Evolutionary conservation across 495 filamentous ascomycete genomes (phyloP), one percentile per base, ranked within the genome.

Genomic region (Jackrogersella multiformis): DNA sequence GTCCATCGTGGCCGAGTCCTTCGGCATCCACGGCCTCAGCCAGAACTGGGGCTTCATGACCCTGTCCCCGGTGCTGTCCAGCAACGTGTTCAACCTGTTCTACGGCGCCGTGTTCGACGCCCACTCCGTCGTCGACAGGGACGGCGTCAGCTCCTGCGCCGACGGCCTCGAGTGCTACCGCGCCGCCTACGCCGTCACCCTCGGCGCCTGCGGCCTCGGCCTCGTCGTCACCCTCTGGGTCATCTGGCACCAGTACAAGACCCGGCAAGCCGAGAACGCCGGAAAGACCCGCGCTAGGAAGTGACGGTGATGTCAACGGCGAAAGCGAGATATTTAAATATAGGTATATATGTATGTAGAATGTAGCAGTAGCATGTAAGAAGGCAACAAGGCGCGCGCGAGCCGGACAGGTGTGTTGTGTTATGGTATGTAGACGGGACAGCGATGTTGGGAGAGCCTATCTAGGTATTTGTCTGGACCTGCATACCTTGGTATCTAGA

Each of bases 11-110:
- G 91, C 94, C 10, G 94, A 98, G 72, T 88, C 90, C 2, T 99
- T 99, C 74, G 95, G 96, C 24, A 88, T 97, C 35, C 82, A 87
- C 61, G 94, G 95, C n/a, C 81, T 99, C 16, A 89, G 86, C 67
- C 89, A 92, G 75, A 96, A 96, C 76, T 99, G 94, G 92, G 95
- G 95, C 30, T 89, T 88, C 67, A 97, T 99, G 90, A 97, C 91
- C 0, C 79, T 98, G 15, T 86, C 89, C 10, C 93, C 94, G 0
- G 89, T 96, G 4, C 78, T 97, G 51, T 92, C 87, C 15, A 92
- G 92, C 38, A 96, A 98, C 58, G 77, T 97, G 28, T 97, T 97
- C 80, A 98, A 97, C 76, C 77, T 98, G 3, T 84, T 92, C 42
- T 99, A 98, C 73, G 91, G 92, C 48, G 73, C 74, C 30, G 86